Evolutionary conservation across 176 grass and related monocot genomes (phyloP).

Genomic region (Raddia distichophylla): DNA sequence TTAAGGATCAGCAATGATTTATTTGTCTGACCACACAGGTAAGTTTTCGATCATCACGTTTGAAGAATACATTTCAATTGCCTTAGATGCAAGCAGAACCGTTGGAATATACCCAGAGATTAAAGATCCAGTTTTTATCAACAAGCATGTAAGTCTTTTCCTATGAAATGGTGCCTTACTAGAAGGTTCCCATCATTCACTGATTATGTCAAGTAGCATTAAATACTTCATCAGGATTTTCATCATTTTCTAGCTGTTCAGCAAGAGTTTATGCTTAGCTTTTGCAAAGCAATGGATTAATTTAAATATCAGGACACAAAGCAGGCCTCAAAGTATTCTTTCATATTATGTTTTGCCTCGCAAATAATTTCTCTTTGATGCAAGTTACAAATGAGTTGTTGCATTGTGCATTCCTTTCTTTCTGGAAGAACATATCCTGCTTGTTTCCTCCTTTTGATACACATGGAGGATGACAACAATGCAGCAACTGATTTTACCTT

Average conservation of each 20-base stretch:
- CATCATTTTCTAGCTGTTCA: slow-evolving; percentile 29
- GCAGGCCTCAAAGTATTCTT: neutral
- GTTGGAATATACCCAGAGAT: slow-evolving; percentile 97
- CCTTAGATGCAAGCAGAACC: slow-evolving; percentile 77
- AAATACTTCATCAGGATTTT: slow-evolving; percentile 11
- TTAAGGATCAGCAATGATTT: slow-evolving; percentile 29
- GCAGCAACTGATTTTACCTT: neutral
- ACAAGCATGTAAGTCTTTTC: slow-evolving; percentile 78
- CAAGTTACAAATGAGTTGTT: neutral
- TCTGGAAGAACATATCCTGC: neutral
- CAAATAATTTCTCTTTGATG: neutral
- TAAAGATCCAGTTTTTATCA: slow-evolving; percentile 95
- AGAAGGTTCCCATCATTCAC: neutral
- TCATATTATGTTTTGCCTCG: neutral
- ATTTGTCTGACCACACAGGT: slow-evolving; percentile 41
- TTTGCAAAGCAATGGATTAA: slow-evolving; percentile 13
- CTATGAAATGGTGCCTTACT: neutral
- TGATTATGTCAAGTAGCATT: neutral
- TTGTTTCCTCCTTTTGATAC: slow-evolving; percentile 1
- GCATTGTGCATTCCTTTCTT: neutral
- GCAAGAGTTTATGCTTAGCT: neutral
- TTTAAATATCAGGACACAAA: neutral
- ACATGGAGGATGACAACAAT: neutral
- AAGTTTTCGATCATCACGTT: slow-evolving; percentile 89
- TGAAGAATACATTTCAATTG: slow-evolving; percentile 92